phyloP scores from a whole-genome alignment of 805 yeast species.

The Yamadazyma ubonensis region DNA sequence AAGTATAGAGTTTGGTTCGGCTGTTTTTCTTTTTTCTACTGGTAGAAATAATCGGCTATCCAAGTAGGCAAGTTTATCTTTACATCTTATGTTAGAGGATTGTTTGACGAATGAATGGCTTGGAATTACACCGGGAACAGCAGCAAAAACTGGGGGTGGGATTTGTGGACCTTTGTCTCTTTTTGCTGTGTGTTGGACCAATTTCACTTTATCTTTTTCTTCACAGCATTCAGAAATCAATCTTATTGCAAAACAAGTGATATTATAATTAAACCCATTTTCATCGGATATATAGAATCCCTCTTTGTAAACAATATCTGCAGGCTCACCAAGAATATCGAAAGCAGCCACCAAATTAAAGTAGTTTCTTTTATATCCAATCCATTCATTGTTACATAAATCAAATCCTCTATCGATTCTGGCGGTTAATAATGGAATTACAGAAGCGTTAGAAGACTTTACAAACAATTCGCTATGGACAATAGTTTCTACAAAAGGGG shows the following conservation, averaged over 20 bases:
- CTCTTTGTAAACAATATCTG: slow-evolving; percentile 29
- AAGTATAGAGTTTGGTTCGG: slow-evolving; percentile 25
- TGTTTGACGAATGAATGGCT: slow-evolving; percentile 54
- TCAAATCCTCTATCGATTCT: slow-evolving; percentile 69
- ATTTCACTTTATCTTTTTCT: slow-evolving; percentile 42
- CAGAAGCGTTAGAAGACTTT: slow-evolving; percentile 16
- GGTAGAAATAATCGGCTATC: slow-evolving; percentile 48
- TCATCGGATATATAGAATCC: slow-evolving; percentile 31
- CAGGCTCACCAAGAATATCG: slow-evolving; percentile 24
- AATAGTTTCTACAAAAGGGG: slow-evolving; percentile 46
- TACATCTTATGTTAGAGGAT: slow-evolving; percentile 62
- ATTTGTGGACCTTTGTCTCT: slow-evolving; percentile 71
- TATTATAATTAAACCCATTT: slow-evolving; percentile 18
- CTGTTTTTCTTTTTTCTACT: background rate
- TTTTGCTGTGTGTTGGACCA: slow-evolving; percentile 73
- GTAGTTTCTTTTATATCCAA: slow-evolving; percentile 70
- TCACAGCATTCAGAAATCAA: slow-evolving; percentile 55
- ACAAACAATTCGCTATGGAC: slow-evolving; percentile 10
- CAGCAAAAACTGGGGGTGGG: slow-evolving; percentile 53
- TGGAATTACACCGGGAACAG: slow-evolving; percentile 59
- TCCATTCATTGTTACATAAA: slow-evolving; percentile 51
- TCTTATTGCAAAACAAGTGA: slow-evolving; percentile 52
- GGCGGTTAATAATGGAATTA: slow-evolving; percentile 47
- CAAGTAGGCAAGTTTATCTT: slow-evolving; percentile 50
- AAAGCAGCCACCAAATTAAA: slow-evolving; percentile 63